phyloP scores from a whole-genome alignment of 1,139 yeast genomes.

The Hanseniaspora uvarum region DNA sequence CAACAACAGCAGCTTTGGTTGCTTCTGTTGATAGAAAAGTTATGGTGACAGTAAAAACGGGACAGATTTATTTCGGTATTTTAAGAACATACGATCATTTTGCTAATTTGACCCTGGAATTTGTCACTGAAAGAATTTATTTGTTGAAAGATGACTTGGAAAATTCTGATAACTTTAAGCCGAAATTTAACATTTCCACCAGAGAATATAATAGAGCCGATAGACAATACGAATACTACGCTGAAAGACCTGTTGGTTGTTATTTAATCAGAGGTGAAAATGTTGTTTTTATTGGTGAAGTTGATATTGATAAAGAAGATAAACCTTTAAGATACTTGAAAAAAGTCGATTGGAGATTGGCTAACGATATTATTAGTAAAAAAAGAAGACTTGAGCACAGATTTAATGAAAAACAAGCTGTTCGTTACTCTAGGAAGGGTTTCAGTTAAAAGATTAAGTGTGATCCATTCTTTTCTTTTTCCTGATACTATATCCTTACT shows the following conservation, averaged over 20 bases:
- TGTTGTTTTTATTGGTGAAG: constrained; percentile 89
- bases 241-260: constrained; percentile 68
- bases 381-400: constrained; percentile 26
- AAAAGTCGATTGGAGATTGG: constrained; percentile 58
- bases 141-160: constrained; percentile 36
- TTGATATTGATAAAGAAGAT: constrained; percentile 82
- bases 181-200: constrained; percentile 1
- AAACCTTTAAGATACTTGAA: constrained; percentile 47
- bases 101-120: constrained; percentile 85
- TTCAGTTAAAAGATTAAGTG: constrained; percentile 3
- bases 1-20: constrained; percentile 92
- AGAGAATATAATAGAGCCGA: constrained; percentile 20
- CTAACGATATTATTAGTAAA: constrained; percentile 37
- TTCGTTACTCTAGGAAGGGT: constrained; percentile 8
- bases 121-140: constrained; percentile 78
- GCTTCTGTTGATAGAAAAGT: constrained; percentile 77
- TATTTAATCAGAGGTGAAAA: constrained; percentile 93
- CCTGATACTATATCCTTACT: not conserved
- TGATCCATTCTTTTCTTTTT: not conserved
- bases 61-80: constrained; percentile 79
- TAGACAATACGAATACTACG: constrained; percentile 36
- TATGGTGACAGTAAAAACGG: constrained; percentile 80
- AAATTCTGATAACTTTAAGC: constrained; percentile 1
- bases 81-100: constrained; percentile 93
- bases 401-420: constrained; percentile 5